Percentiles rank a stretch among this genome's conserved stretches.
These are phyloP conservation scores for Singerocomus inundabilis DNA, from an alignment of 1,284 basidiomycete species.

Conservation along the genomic window DNA sequence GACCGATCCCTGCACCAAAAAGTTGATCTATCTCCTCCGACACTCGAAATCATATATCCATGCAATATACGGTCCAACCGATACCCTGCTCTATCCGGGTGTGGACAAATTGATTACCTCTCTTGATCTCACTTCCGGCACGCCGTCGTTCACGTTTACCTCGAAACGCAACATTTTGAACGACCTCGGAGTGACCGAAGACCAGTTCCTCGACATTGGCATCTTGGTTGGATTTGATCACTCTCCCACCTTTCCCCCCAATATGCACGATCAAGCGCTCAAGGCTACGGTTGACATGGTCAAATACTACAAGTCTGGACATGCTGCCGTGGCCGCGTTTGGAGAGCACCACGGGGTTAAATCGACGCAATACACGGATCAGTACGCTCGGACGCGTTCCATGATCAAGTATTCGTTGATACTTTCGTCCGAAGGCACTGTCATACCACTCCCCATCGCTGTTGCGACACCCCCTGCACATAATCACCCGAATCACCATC, in stretches of 20 bases:
- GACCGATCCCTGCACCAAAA: conserved; percentile 15
- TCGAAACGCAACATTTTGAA: conserved; percentile 77
- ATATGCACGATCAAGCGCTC: conserved; percentile 73
- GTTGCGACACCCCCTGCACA: conserved; percentile 51
- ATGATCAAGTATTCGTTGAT: conserved; percentile 95
- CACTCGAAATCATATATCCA: conserved; percentile 95
- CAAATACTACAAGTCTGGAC: conserved; percentile 85
- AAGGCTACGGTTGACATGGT: conserved; percentile 88
- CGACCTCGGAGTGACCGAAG: conserved; percentile 78
- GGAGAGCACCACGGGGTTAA: conserved; percentile 79
- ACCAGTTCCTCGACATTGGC: conserved; percentile 94
- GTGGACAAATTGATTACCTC: conserved; percentile 91
- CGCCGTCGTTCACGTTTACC: conserved; percentile 79
- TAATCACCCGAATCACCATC: conserved; percentile 52
- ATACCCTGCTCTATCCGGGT: conserved; percentile 86
- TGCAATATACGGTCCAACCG: conserved; percentile 89
- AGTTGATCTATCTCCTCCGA: conserved; percentile 93
- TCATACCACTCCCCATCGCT: conserved; percentile 85
- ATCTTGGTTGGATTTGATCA: conserved; percentile 92
- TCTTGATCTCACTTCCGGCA: conserved; percentile 67
- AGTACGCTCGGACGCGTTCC: conserved; percentile 86
- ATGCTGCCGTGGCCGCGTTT: conserved; percentile 76
- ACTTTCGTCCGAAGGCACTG: conserved; percentile 86
- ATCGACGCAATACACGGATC: conserved; percentile 75
- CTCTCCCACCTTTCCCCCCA: conserved; percentile 84